Evolutionary conservation across 371 early-diverging fungal genomes (phyloP).

Genomic region (Mortierella sp.): DNA sequence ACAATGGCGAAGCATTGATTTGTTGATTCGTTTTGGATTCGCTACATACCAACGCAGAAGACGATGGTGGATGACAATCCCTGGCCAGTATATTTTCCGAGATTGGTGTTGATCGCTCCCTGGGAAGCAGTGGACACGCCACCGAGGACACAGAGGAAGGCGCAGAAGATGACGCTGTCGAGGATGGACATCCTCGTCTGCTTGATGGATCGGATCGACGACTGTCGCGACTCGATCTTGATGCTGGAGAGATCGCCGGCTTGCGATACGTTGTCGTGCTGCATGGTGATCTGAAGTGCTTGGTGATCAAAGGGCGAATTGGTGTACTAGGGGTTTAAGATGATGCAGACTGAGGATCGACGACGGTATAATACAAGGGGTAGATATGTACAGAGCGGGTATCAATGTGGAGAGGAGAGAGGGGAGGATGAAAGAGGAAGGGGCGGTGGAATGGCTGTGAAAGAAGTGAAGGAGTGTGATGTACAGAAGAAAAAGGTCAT

Average conservation of each 20-base stretch:
- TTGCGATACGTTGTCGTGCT: conserved; percentile 24
- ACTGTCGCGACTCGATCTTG: conserved; percentile 24
- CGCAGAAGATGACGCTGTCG: conserved; percentile 48
- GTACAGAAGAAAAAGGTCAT: neutral
- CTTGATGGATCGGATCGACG: conserved; percentile 30
- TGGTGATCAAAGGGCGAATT: neutral
- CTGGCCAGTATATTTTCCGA: conserved; percentile 48
- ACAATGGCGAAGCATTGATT: no score
- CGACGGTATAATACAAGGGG: neutral
- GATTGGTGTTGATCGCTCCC: conserved; percentile 45
- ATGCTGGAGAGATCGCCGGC: conserved; percentile 24
- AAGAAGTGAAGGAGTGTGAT: neutral
- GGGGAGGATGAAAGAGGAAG: neutral
- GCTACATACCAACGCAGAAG: conserved; percentile 37
- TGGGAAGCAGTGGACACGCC: conserved; percentile 49
- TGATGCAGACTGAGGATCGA: neutral
- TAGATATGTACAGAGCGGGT: neutral
- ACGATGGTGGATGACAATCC: conserved; percentile 50
- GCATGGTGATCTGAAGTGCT: neutral
- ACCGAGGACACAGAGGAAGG: conserved; percentile 40
- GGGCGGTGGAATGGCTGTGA: neutral
- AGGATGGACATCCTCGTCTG: conserved; percentile 36
- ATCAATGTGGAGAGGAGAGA: neutral
- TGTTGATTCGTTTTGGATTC: neutral
- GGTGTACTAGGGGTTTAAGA: neutral